A percentile compares a stretch with the other conserved stretches of the same genome.
phyloP scores from a whole-genome alignment of 495 filamentous ascomycete species.

The Aspergillus hancockii region DNA sequence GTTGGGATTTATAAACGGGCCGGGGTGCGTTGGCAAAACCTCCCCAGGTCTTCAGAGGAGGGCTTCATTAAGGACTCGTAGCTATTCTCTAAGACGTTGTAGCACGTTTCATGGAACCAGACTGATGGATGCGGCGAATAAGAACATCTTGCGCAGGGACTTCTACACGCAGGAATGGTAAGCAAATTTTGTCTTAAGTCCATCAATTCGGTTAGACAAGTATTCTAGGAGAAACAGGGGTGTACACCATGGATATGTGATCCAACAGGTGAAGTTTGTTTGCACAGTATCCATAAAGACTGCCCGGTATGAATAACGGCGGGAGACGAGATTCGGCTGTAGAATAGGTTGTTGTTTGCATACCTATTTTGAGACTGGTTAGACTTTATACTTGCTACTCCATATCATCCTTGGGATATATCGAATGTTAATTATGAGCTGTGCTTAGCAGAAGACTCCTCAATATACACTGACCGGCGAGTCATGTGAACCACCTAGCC shows the following conservation, averaged over 20 bases:
- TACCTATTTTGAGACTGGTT: too few species aligned
- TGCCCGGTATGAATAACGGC: slow-evolving; percentile 5
- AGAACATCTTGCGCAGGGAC: background rate
- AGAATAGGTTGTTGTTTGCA: too few species aligned
- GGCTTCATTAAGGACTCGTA: slow-evolving; percentile 4
- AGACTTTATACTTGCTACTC: too few species aligned
- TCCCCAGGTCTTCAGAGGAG: background rate
- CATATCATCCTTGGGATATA: too few species aligned
- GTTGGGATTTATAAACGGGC: background rate
- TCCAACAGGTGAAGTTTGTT: background rate
- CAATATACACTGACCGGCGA: too few species aligned
- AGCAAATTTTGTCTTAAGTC: background rate
- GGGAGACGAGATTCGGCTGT: too few species aligned
- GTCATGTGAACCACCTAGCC: too few species aligned
- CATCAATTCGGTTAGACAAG: background rate
- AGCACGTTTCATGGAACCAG: slow-evolving; percentile 10
- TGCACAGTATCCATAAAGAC: slow-evolving; percentile 5
- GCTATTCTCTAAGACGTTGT: slow-evolving; percentile 2
- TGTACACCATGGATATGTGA: background rate
- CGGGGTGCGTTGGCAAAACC: slow-evolving; percentile 3
- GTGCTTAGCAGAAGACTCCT: too few species aligned
- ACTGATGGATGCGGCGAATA: background rate
- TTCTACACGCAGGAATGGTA: background rate
- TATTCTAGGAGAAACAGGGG: background rate
- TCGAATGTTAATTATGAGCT: too few species aligned